Evolutionary conservation across 2,329 filamentous ascomycete species (phyloP).

Genomic region (Hypoxylon sp.): DNA sequence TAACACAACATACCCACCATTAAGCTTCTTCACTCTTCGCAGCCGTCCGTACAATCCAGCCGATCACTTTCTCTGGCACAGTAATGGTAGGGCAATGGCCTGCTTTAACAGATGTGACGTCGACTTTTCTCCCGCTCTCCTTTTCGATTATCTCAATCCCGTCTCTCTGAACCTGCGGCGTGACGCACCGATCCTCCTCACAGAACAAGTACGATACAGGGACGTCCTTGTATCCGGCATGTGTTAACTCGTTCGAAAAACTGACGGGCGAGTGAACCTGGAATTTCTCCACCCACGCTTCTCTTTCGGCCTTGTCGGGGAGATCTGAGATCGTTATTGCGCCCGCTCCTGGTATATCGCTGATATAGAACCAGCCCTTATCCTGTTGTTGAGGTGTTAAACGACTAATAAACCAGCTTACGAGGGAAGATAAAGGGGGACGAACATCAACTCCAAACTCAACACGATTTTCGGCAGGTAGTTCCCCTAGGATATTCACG

Average conservation of each 20-base stretch:
- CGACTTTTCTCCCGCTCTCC: conserved; percentile 53
- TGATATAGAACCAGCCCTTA: conserved; percentile 50
- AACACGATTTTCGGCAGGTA: conserved; percentile 21
- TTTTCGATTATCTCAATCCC: conserved; percentile 54
- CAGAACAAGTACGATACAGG: conserved; percentile 59
- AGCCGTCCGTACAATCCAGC: conserved; percentile 41
- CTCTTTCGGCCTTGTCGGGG: conserved; percentile 46
- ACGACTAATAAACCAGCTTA: conserved; percentile 4
- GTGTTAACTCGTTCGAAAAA: conserved; percentile 56
- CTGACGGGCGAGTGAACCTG: conserved; percentile 54
- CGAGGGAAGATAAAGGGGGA: neutral
- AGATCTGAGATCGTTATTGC: conserved; percentile 49
- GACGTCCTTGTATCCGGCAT: conserved; percentile 59
- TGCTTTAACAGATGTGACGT: conserved; percentile 56
- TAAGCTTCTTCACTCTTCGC: conserved; percentile 14
- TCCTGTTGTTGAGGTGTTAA: conserved; percentile 37
- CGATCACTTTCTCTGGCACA: conserved; percentile 48
- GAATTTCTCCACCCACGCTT: conserved; percentile 17
- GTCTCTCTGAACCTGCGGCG: conserved; percentile 53
- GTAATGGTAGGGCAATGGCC: conserved; percentile 56
- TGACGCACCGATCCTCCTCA: conserved; percentile 56
- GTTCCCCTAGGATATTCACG: conserved; percentile 8
- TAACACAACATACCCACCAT: neutral
- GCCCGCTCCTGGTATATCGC: conserved; percentile 35
- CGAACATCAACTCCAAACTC: conserved; percentile 24